Evolutionary conservation across 306 rosid genomes (phyloP).

Genomic region (Malus asiatica): DNA sequence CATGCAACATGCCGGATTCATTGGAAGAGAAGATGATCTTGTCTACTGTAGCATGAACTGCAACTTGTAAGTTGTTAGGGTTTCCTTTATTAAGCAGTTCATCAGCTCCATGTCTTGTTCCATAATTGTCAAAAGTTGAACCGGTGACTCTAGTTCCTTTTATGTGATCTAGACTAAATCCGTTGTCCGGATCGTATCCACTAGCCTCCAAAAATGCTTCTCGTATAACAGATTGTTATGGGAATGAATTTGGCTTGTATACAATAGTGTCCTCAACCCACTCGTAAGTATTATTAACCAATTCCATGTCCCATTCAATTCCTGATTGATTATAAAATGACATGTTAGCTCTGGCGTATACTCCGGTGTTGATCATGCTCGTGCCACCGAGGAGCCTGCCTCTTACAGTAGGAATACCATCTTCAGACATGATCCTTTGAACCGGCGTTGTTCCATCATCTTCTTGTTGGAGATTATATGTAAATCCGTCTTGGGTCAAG

Average conservation of each 20-base stretch:
- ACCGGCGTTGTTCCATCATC: slow-evolving; percentile 8
- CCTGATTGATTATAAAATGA: slow-evolving; percentile 9
- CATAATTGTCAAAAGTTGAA: slow-evolving; percentile 10
- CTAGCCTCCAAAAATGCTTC: background rate
- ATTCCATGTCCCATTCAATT: slow-evolving; percentile 15
- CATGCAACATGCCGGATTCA: background rate
- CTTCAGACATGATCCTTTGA: slow-evolving; percentile 3
- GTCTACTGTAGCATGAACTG: slow-evolving; percentile 13
- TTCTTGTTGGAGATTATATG: background rate
- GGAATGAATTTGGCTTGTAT: background rate
- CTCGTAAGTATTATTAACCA: slow-evolving; percentile 11
- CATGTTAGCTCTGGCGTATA: slow-evolving; percentile 12
- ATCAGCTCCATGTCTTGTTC: slow-evolving; percentile 21
- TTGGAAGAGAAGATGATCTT: slow-evolving; percentile 20
- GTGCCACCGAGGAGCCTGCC: slow-evolving; percentile 27
- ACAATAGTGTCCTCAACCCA: slow-evolving; percentile 27
- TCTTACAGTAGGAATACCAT: slow-evolving; percentile 13
- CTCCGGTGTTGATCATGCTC: slow-evolving; percentile 16
- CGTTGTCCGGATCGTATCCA: slow-evolving; percentile 1
- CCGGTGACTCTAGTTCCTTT: slow-evolving; percentile 13
- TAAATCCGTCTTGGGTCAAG: background rate
- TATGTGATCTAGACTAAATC: slow-evolving; percentile 2
- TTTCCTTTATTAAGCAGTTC: slow-evolving; percentile 19
- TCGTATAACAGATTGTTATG: background rate
- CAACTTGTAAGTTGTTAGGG: slow-evolving; percentile 12